These are phyloP conservation scores for Russula virescens DNA, from an alignment of 768 basidiomycete genomes.

Conservation along the genomic window DNA sequence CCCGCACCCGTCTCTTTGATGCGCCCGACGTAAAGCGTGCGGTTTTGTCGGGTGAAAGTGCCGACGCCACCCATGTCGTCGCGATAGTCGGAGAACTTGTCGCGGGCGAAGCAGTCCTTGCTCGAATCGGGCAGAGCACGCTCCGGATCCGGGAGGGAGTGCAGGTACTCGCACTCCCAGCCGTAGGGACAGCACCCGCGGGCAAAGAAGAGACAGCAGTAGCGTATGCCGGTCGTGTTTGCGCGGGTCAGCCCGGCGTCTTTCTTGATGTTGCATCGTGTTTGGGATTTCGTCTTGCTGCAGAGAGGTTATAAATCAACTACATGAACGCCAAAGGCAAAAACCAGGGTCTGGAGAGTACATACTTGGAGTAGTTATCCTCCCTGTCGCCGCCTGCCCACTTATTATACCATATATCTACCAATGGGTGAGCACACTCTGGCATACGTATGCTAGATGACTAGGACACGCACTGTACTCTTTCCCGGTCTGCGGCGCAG, in stretches of 20 bases:
- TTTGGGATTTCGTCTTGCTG: constrained; percentile 92
- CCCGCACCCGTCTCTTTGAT: constrained; percentile 90
- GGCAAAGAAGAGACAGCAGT: constrained; percentile 91
- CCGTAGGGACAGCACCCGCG: constrained; percentile 98
- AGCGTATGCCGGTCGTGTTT: constrained; percentile 88
- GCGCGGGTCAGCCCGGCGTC: constrained; percentile 94
- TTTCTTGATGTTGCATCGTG: constrained; percentile 79
- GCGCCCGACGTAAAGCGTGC: constrained; percentile 90
- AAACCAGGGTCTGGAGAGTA: constrained; percentile 18
- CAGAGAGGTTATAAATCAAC: constrained; percentile 5
- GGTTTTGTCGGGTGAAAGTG: constrained; percentile 88
- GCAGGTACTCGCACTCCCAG: constrained; percentile 96
- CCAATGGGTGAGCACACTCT: constrained; percentile 6
- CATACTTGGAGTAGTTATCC: constrained; percentile 91
- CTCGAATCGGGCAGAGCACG: constrained; percentile 79
- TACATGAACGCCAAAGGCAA: neutral
- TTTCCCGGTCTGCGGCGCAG: constrained; percentile 87
- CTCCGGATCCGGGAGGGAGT: constrained; percentile 71
- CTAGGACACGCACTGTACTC: constrained; percentile 75
- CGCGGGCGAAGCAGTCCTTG: constrained; percentile 94
- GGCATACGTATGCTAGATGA: neutral
- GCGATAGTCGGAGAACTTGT: constrained; percentile 95
- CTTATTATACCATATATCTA: constrained; percentile 98
- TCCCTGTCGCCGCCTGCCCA: constrained; percentile 99
- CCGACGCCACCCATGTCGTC: constrained; percentile 99